These are phyloP conservation scores for Pseudocercospora macadamiae DNA, from an alignment of 2,329 filamentous ascomycete species.

Conservation along the genomic window DNA sequence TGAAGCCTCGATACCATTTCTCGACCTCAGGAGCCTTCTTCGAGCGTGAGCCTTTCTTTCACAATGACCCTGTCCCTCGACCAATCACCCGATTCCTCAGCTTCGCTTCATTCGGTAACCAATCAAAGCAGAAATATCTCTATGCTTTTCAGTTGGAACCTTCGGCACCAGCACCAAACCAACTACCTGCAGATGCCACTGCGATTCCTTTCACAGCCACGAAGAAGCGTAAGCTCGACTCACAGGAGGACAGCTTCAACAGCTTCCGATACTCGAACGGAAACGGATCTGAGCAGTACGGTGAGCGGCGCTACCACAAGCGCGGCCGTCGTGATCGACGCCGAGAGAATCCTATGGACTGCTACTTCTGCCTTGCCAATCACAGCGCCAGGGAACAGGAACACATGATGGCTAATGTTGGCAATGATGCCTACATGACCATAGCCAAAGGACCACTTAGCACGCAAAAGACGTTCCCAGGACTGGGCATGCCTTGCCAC, in stretches of 20 bases:
- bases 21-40: conserved; percentile 74
- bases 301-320: conserved; percentile 22
- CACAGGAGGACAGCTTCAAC: conserved; percentile 37
- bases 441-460: conserved; percentile 89
- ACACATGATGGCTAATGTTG: conserved; percentile 89
- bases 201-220: conserved; percentile 69
- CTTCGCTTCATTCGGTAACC: conserved; percentile 76
- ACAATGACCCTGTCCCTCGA: conserved; percentile 51
- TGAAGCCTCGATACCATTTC: conserved; percentile 94
- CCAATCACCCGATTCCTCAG: conserved; percentile 87
- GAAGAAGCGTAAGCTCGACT: conserved; percentile 55
- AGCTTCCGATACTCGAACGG: conserved; percentile 57
- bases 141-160: conserved; percentile 71
- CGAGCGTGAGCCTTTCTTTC: conserved; percentile 91
- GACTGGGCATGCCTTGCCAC: conserved; percentile 78
- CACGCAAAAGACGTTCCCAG: conserved; percentile 69
- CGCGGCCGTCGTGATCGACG: conserved; percentile 13
- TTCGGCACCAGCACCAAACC: conserved; percentile 60
- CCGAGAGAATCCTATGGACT: conserved; percentile 60
- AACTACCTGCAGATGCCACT: conserved; percentile 72
- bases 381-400: conserved; percentile 75
- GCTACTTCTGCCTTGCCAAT: conserved; percentile 97
- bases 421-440: conserved; percentile 83
- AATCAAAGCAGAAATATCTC: conserved; percentile 75
- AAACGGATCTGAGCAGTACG: conserved; percentile 42